Conservation (phyloP, 148 eudicot genomes). For the Chenopodium berlandieri region DNA sequence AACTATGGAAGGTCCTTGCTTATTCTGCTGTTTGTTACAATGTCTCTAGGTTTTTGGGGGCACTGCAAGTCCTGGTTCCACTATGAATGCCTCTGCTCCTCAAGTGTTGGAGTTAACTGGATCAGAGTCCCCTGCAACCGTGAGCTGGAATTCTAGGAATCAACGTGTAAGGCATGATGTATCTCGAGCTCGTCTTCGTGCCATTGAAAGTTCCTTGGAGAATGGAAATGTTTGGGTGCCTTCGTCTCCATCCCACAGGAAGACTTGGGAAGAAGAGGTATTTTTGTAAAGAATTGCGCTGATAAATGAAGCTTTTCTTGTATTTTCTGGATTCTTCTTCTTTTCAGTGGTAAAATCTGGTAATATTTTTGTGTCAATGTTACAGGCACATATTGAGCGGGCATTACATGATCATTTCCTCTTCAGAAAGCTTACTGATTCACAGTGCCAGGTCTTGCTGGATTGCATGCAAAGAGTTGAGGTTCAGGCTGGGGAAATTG, state of each 20-base stretch:
- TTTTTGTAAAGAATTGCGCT: slow-evolving; percentile 12
- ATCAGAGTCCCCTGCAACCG: slow-evolving; percentile 79
- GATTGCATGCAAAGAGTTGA: slow-evolving; percentile 99
- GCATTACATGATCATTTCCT: slow-evolving; percentile 95
- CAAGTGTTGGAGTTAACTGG: slow-evolving; percentile 80
- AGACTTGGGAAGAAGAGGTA: slow-evolving; percentile 99
- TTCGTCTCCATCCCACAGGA: slow-evolving; percentile 81
- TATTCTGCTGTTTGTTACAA: slow-evolving; percentile 13
- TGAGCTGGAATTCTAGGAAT: slow-evolving; percentile 54
- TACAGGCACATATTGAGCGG: slow-evolving; percentile 89
- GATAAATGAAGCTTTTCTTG: neutral
- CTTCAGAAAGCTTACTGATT: slow-evolving; percentile 92
- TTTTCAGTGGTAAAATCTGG: neutral
- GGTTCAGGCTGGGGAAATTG: slow-evolving; percentile 83
- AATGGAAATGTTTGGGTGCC: slow-evolving; percentile 85
- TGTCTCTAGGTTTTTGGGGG: slow-evolving; percentile 43
- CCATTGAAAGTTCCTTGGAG: slow-evolving; percentile 88
- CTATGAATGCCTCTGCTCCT: slow-evolving; percentile 50
- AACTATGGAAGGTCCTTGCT: slow-evolving; percentile 1
- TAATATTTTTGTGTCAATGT: neutral
- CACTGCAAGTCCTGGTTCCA: slow-evolving; percentile 46
- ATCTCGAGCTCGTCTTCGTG: slow-evolving; percentile 88
- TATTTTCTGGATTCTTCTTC: slow-evolving; percentile 1
- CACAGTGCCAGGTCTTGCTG: slow-evolving; percentile 91
- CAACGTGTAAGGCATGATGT: slow-evolving; percentile 83